Conservation (phyloP, 495 filamentous ascomycete species). For the Neurospora tetraspora region DNA sequence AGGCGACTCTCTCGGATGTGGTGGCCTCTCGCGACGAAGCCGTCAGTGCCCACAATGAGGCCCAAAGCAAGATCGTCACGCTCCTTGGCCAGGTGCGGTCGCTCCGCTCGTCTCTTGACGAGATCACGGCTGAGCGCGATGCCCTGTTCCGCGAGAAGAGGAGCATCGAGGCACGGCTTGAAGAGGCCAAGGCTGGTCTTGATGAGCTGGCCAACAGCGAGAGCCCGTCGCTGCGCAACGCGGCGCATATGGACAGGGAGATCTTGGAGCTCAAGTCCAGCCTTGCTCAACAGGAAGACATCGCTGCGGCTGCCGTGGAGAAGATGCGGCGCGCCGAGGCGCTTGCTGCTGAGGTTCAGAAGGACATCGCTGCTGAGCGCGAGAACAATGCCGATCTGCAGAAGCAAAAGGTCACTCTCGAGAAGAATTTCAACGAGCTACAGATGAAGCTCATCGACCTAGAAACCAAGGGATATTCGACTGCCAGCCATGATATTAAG, state of each 20-base stretch:
- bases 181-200: slow-evolving; percentile 82
- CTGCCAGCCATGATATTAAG: slow-evolving; percentile 84
- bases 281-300: slow-evolving; percentile 88
- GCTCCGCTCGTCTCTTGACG: slow-evolving; percentile 75
- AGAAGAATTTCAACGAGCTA: slow-evolving; percentile 85
- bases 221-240: slow-evolving; percentile 83
- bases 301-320: slow-evolving; percentile 83
- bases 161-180: slow-evolving; percentile 73
- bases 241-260: slow-evolving; percentile 80
- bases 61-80: slow-evolving; percentile 81
- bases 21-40: slow-evolving; percentile 87
- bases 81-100: slow-evolving; percentile 85
- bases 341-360: slow-evolving; percentile 78
- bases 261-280: slow-evolving; percentile 82
- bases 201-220: slow-evolving; percentile 83
- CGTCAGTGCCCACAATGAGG: slow-evolving; percentile 85
- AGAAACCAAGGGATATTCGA: slow-evolving; percentile 94
- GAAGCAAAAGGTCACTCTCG: slow-evolving; percentile 84
- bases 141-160: slow-evolving; percentile 81
- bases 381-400: slow-evolving; percentile 75
- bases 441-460: slow-evolving; percentile 85
- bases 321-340: slow-evolving; percentile 98
- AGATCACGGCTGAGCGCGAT: slow-evolving; percentile 78
- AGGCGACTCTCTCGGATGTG: slow-evolving; percentile 83
- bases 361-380: slow-evolving; percentile 84